phyloP scores from a whole-genome alignment of 73 alveolate species.

The Urostyla sp. region DNA sequence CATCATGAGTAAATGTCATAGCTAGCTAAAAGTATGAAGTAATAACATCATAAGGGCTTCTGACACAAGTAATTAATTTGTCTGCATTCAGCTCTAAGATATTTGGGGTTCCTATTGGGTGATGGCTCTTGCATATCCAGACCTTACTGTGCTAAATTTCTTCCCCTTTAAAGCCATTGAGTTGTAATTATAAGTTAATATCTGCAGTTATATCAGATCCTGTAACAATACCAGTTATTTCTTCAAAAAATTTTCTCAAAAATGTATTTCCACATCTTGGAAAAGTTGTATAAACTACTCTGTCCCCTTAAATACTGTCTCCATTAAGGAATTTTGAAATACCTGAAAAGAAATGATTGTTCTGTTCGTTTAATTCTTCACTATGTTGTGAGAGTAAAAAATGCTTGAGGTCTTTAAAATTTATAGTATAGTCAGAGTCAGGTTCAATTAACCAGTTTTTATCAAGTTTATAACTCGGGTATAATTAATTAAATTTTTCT shows the following conservation, averaged over 20 bases:
- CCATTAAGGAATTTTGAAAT: not conserved
- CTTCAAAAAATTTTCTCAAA: constrained; percentile 2
- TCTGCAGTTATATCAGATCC: not conserved
- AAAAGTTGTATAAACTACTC: not conserved
- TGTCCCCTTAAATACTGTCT: not conserved
- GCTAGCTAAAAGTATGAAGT: not conserved
- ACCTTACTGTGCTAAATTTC: not conserved
- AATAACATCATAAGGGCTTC: not conserved
- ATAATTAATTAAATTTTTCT: no score
- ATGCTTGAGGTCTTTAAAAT: no score
- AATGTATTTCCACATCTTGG: constrained; percentile 14
- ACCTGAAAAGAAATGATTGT: no score
- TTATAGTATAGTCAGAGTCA: no score
- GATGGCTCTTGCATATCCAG: constrained; percentile 6
- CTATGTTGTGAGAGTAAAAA: no score
- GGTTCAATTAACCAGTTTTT: no score
- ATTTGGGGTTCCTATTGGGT: not conserved
- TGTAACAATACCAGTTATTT: not conserved
- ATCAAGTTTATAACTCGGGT: no score
- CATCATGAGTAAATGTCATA: not conserved
- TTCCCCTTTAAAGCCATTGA: constrained; percentile 9
- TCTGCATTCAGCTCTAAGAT: not conserved
- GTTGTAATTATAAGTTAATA: not conserved
- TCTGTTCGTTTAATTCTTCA: no score
- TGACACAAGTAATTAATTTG: not conserved